Conservation (phyloP, 1,139 yeast species). For the Sugiyamaella grinbergsii region DNA sequence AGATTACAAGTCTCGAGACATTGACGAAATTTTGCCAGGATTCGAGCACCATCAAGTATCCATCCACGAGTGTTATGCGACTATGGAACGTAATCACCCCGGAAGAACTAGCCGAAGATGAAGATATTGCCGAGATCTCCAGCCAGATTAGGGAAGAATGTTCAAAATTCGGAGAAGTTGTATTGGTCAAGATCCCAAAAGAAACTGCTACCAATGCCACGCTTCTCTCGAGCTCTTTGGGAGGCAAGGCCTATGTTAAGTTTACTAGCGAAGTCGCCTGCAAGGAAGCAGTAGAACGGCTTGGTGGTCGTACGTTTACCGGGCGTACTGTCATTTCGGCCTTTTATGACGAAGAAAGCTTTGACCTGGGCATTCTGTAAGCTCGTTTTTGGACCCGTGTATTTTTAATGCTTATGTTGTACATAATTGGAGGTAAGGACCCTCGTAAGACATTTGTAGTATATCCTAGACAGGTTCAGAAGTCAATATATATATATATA, state of each 20-base stretch:
- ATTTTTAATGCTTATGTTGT: no score
- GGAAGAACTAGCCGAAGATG: conserved; percentile 60
- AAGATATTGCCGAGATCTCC: conserved; percentile 52
- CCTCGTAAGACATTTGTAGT: no score
- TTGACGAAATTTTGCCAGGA: conserved; percentile 29
- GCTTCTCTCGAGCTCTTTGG: conserved; percentile 49
- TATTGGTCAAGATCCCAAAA: conserved; percentile 62
- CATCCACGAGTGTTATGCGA: conserved; percentile 56
- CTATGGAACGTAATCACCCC: conserved; percentile 67
- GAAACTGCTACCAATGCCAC: conserved; percentile 38
- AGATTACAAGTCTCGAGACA: conserved; percentile 33
- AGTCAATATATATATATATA: no score
- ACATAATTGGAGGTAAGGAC: no score
- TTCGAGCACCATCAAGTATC: conserved; percentile 7
- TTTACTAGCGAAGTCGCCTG: conserved; percentile 59
- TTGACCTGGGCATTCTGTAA: conserved; percentile 40
- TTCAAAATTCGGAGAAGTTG: conserved; percentile 54
- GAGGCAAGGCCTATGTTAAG: conserved; percentile 73
- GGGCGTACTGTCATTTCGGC: conserved; percentile 72
- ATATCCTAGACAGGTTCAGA: no score
- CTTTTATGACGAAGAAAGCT: conserved; percentile 61
- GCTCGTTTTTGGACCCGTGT: no score
- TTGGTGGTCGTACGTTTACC: conserved; percentile 69
- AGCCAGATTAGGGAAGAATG: conserved; percentile 59
- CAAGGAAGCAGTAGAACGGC: conserved; percentile 56